These are phyloP conservation scores for Yarrowia keelungensis DNA, from an alignment of 805 yeast genomes.

Conservation along the genomic window DNA sequence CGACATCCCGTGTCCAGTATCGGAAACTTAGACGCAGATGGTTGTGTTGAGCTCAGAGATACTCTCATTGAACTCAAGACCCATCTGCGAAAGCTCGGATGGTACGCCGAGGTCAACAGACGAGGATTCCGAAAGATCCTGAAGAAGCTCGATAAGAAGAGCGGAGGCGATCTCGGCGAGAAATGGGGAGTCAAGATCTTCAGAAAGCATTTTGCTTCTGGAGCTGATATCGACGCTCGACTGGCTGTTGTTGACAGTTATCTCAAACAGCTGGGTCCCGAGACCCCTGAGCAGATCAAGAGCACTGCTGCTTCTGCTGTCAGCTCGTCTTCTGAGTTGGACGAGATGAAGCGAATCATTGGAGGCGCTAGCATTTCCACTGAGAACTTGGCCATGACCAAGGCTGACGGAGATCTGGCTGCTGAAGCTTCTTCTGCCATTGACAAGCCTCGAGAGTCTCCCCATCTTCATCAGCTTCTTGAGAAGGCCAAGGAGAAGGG, in stretches of 20 bases:
- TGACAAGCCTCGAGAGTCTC: slow-evolving; percentile 7
- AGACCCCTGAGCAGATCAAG: slow-evolving; percentile 10
- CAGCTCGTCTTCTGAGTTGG: slow-evolving; percentile 13
- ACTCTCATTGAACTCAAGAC: slow-evolving; percentile 78
- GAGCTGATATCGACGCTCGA: slow-evolving; percentile 61
- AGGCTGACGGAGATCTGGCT: not conserved
- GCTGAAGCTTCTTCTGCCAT: not conserved
- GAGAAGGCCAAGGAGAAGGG: slow-evolving; percentile 31
- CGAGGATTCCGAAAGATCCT: slow-evolving; percentile 88
- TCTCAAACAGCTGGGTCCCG: slow-evolving; percentile 9
- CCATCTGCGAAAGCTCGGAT: slow-evolving; percentile 80
- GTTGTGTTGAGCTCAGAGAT: slow-evolving; percentile 67
- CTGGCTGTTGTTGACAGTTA: slow-evolving; percentile 55
- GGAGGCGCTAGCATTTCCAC: slow-evolving; percentile 9
- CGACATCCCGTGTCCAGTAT: slow-evolving; percentile 45
- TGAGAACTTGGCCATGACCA: slow-evolving; percentile 10
- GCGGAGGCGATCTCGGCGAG: slow-evolving; percentile 64
- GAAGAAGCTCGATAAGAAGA: slow-evolving; percentile 88
- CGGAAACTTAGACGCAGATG: slow-evolving; percentile 54
- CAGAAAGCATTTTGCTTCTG: slow-evolving; percentile 81
- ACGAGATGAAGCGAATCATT: slow-evolving; percentile 20
- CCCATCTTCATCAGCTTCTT: slow-evolving; percentile 18
- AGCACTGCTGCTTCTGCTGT: not conserved
- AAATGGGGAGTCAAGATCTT: slow-evolving; percentile 69
- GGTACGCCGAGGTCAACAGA: slow-evolving; percentile 93